phyloP scores from a whole-genome alignment of 768 basidiomycete species.

The Trametes cubensis region DNA sequence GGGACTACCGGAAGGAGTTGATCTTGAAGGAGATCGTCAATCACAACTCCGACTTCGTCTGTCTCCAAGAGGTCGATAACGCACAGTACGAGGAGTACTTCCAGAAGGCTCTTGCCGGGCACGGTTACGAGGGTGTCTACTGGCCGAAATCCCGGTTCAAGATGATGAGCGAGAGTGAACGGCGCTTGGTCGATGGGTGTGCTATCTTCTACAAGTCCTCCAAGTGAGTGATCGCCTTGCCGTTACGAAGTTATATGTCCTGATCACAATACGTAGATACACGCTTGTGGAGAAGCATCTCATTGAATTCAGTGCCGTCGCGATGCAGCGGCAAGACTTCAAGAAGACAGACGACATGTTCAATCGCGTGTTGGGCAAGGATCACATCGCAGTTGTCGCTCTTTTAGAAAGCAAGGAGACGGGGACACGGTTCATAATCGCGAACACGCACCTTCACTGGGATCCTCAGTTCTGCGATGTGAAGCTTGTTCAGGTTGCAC shows the following conservation, averaged over 20 bases:
- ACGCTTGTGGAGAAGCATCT: conserved; percentile 91
- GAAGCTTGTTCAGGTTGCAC: conserved; percentile 94
- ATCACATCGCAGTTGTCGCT: conserved; percentile 87
- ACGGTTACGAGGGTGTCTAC: conserved; percentile 89
- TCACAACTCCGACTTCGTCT: conserved; percentile 86
- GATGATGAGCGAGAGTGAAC: conserved; percentile 88
- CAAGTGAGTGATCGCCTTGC: conserved; percentile 55
- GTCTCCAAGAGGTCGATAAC: conserved; percentile 94
- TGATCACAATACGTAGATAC: conserved; percentile 52
- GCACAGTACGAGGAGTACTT: conserved; percentile 94
- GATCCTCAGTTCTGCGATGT: conserved; percentile 92
- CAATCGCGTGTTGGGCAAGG: conserved; percentile 94
- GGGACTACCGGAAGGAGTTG: conserved; percentile 90
- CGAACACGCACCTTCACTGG: conserved; percentile 93
- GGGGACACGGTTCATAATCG: conserved; percentile 85
- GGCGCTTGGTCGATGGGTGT: conserved; percentile 91
- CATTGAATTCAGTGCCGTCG: conserved; percentile 90
- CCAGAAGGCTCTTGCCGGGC: conserved; percentile 63
- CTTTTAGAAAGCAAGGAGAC: conserved; percentile 86
- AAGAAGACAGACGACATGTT: conserved; percentile 99
- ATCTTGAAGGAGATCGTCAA: conserved; percentile 84
- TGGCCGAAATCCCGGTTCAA: conserved; percentile 92
- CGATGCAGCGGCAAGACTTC: conserved; percentile 91
- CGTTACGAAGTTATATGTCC: neutral
- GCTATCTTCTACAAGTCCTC: conserved; percentile 92